Conservation (phyloP, 495 filamentous ascomycete genomes). For the Aspergillus ellipticus region DNA sequence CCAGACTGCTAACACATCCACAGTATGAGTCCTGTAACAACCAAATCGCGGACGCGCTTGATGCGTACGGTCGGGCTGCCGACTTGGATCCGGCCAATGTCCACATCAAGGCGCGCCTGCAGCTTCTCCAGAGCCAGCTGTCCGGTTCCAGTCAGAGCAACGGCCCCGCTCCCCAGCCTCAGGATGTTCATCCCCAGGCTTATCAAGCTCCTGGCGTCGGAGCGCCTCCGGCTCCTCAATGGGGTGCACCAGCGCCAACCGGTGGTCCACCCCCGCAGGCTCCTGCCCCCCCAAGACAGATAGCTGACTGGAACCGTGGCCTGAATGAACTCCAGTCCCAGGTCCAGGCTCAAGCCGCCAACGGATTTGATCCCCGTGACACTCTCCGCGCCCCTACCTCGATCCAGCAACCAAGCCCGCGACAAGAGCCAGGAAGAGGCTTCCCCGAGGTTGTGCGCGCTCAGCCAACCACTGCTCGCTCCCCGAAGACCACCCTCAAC, state of each 20-base stretch:
- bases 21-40: slow-evolving; percentile 98
- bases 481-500: slow-evolving; percentile 56
- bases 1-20: slow-evolving; percentile 4
- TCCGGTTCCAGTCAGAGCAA: slow-evolving; percentile 64
- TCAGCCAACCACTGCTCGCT: slow-evolving; percentile 51
- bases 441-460: slow-evolving; percentile 71
- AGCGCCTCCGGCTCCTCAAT: slow-evolving; percentile 77
- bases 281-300: slow-evolving; percentile 57
- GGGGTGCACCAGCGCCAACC: slow-evolving; percentile 66
- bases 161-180: slow-evolving; percentile 69
- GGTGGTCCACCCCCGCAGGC: slow-evolving; percentile 58
- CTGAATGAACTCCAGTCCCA: slow-evolving; percentile 70
- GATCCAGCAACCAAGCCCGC: slow-evolving; percentile 64
- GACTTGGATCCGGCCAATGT: slow-evolving; percentile 91
- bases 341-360: slow-evolving; percentile 61
- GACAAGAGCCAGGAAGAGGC: slow-evolving; percentile 64
- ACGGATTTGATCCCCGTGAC: slow-evolving; percentile 78
- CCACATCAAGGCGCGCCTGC: slow-evolving; percentile 92
- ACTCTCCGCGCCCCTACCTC: slow-evolving; percentile 59
- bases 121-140: slow-evolving; percentile 76
- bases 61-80: slow-evolving; percentile 91
- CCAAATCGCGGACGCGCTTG: slow-evolving; percentile 92
- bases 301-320: slow-evolving; percentile 70
- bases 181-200: slow-evolving; percentile 82
- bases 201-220: slow-evolving; percentile 72